Conservation (phyloP, 768 basidiomycete species). For the Tremella fuciformis region DNA sequence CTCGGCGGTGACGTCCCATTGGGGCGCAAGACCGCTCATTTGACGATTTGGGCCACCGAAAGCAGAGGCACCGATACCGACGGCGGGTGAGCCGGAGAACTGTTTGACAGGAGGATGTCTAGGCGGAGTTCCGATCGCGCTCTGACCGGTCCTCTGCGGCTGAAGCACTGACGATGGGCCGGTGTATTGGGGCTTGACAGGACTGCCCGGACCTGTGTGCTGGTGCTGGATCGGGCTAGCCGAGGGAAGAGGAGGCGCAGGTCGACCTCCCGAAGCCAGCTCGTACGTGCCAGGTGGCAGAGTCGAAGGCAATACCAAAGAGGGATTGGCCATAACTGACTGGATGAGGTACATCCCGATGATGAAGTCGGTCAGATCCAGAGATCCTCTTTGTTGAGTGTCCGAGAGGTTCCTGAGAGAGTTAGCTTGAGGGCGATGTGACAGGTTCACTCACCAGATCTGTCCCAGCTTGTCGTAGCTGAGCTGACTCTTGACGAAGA, state of each 20-base stretch:
- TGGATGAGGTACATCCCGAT: conserved; percentile 97
- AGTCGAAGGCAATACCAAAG: conserved; percentile 66
- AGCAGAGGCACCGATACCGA: conserved; percentile 14
- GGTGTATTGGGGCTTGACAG: conserved; percentile 34
- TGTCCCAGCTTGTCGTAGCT: conserved; percentile 80
- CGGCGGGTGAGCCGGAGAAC: conserved; percentile 19
- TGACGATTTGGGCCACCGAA: conserved; percentile 16
- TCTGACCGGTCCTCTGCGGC: conserved; percentile 59
- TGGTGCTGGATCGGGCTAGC: conserved; percentile 36
- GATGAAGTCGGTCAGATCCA: conserved; percentile 88
- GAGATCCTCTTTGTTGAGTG: conserved; percentile 80
- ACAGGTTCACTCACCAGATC: conserved; percentile 68
- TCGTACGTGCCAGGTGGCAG: conserved; percentile 85
- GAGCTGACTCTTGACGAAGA: conserved; percentile 88
- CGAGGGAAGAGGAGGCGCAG: conserved; percentile 20
- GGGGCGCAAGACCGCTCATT: conserved; percentile 6
- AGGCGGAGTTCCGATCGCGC: conserved; percentile 22
- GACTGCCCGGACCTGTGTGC: conserved; percentile 32
- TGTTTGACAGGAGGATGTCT: conserved; percentile 13
- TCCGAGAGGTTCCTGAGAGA: conserved; percentile 81
- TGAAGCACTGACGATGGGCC: conserved; percentile 32
- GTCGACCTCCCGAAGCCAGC: conserved; percentile 59
- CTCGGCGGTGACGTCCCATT: conserved; percentile 78
- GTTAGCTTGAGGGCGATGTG: not conserved
- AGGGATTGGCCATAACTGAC: conserved; percentile 75